phyloP scores from a whole-genome alignment of 768 basidiomycete genomes.

The Porpolomopsis calyptriformis region DNA sequence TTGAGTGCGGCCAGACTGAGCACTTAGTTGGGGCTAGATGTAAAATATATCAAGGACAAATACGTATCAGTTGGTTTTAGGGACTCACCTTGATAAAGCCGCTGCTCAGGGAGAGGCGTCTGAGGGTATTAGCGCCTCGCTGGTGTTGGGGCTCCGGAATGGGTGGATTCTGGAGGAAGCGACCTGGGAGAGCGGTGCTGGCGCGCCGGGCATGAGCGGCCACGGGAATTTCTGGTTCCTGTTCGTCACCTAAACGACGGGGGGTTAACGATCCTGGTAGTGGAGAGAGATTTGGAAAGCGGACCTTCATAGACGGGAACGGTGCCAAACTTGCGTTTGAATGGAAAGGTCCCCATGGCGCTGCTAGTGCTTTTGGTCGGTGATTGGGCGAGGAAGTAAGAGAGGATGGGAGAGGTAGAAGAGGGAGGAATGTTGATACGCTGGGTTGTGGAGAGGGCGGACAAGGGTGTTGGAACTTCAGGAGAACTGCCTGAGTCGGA shows the following conservation, averaged over 20 bases:
- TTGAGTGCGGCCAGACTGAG: constrained; percentile 19
- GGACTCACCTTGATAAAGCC: constrained; percentile 46
- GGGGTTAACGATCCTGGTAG: background rate
- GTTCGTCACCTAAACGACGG: constrained; percentile 27
- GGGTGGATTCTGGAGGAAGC: constrained; percentile 32
- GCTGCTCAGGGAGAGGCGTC: constrained; percentile 63
- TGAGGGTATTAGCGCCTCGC: constrained; percentile 59
- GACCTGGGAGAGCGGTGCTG: constrained; percentile 43
- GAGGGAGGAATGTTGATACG: constrained; percentile 42
- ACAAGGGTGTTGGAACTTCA: constrained; percentile 42
- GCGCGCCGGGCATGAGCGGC: constrained; percentile 48
- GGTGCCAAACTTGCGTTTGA: constrained; percentile 44
- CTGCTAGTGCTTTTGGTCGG: constrained; percentile 36
- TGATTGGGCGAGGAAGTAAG: constrained; percentile 55
- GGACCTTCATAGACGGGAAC: constrained; percentile 56
- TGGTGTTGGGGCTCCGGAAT: constrained; percentile 45
- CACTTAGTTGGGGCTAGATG: constrained; percentile 16
- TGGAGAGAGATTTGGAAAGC: constrained; percentile 2
- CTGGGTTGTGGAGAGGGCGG: constrained; percentile 30
- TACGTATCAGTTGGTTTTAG: background rate
- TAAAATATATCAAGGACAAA: background rate
- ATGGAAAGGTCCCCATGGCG: constrained; percentile 44
- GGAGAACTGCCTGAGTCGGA: constrained; percentile 45
- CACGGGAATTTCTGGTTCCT: constrained; percentile 30
- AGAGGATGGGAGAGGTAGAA: constrained; percentile 58